A percentile compares a stretch with the other conserved stretches of the same genome.
These are phyloP conservation scores for Moniliophthora roreri DNA, from an alignment of 1,284 basidiomycete genomes.

Conservation along the genomic window DNA sequence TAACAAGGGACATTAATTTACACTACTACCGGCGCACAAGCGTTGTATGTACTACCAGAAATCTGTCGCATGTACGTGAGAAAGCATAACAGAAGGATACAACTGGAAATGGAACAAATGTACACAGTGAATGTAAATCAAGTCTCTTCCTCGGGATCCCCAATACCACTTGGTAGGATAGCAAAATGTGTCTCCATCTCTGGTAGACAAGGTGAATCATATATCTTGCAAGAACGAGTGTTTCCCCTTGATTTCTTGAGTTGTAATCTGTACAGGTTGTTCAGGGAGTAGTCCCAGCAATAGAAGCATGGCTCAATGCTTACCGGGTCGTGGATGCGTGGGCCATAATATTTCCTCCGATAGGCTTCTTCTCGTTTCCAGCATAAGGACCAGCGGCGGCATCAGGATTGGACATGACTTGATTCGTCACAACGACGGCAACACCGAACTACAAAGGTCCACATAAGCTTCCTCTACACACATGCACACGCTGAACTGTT, in stretches of 20 bases:
- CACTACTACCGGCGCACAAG: background rate
- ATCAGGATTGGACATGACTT: conserved; percentile 98
- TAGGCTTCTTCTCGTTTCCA: conserved; percentile 94
- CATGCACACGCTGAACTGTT: too few relatives aligned
- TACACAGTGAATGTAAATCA: conserved; percentile 27
- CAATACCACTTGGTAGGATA: conserved; percentile 87
- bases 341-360: conserved; percentile 95
- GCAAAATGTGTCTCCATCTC: conserved; percentile 97
- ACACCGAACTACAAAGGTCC: conserved; percentile 78
- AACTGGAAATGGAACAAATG: conserved; percentile 6
- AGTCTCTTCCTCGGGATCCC: conserved; percentile 87
- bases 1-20: background rate
- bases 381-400: conserved; percentile 88
- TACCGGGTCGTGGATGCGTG: conserved; percentile 93
- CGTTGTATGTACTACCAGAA: conserved; percentile 1
- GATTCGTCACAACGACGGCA: conserved; percentile 96
- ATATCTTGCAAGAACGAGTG: conserved; percentile 95
- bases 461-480: conserved; percentile 13
- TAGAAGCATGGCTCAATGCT: conserved; percentile 16
- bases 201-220: conserved; percentile 96
- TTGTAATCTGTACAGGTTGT: conserved; percentile 60
- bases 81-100: conserved; percentile 3
- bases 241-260: conserved; percentile 93
- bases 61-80: conserved; percentile 9
- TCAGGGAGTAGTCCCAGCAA: conserved; percentile 13